Base-by-base conservation (phyloP, 306 rosid species). In the Sechiopsis laciniata region DNA sequence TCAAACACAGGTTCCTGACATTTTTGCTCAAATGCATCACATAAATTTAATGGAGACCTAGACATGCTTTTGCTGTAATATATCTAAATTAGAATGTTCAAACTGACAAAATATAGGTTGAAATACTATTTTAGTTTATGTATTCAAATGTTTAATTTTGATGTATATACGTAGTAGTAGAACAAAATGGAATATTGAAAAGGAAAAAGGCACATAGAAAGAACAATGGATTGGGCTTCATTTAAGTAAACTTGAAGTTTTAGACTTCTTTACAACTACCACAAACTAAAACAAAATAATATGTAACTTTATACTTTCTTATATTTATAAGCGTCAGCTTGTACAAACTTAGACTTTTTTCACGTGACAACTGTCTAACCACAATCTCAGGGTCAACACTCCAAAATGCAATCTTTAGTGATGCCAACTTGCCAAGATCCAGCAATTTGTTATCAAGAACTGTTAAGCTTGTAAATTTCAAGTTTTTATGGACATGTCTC, bases 381-480 rank as follows among this genome's bases (percentile, higher is more conserved):
- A n/a, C n/a, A n/a, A 29, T 29, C 32, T 29, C 32, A 29, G 32
- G 32, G 32, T 29, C 32, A 29, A 29, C 32, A 29, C 32, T 29
- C 32, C 32, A 29, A 1, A 29, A 56, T 59, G 17, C 60, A 55
- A 55, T 55, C 14, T 55, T 55, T 19, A 55, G 26, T 11, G 37
- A 58, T n/a, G n/a, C n/a, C n/a, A n/a, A n/a, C n/a, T n/a, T 58
- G 62, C 32, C 62, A 58, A 53, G 57, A 52, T n/a, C 55, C 55
- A 14, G 5, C 19, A 7, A 55, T 55, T n/a, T 61, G 45, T 29
- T 29, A 24, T 2, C 46, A 61, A 29, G 17, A 61, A 14, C 17
- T 29, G 16, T 35, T 15, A 15, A 63, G 19, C 70, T 63, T 63
- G 12, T 32, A 63, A 26, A 14, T 14, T 7, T 16, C 32, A 57